Evolutionary conservation across 2,329 filamentous ascomycete genomes (phyloP).

Genomic region (Aureobasidium melanogenum): DNA sequence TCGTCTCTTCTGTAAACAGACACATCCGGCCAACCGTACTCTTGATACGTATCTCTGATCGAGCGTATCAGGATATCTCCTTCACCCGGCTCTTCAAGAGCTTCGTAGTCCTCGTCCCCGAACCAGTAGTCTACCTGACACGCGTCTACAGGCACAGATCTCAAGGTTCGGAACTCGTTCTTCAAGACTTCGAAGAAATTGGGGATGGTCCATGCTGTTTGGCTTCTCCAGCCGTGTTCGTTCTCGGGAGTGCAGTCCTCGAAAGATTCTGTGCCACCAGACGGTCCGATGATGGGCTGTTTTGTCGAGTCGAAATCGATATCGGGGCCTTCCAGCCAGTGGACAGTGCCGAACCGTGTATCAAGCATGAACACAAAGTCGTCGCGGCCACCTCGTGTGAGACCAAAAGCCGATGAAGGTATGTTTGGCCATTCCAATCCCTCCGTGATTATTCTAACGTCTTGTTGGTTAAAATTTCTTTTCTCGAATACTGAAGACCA

Average conservation of each 20-base stretch:
- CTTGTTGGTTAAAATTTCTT: background rate
- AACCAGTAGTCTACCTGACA: background rate
- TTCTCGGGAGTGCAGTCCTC: background rate
- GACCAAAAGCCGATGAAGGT: background rate
- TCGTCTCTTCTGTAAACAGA: background rate
- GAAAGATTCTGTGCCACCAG: no score
- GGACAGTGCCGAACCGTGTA: background rate
- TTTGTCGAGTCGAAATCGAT: background rate
- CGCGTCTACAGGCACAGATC: background rate
- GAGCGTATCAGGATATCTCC: background rate
- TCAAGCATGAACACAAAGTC: background rate
- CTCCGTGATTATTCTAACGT: background rate
- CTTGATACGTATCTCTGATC: background rate
- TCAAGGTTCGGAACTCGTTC: background rate
- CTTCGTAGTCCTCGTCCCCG: background rate
- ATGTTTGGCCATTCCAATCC: background rate
- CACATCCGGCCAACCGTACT: background rate
- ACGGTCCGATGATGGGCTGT: background rate
- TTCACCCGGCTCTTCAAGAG: no score
- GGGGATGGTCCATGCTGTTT: background rate
- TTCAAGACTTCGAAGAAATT: background rate
- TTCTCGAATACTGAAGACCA: no score
- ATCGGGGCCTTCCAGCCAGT: background rate
- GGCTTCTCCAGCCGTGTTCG: background rate
- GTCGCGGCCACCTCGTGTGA: background rate